Percentiles rank a stretch among this genome's conserved stretches.
Evolutionary conservation across 495 filamentous ascomycete species (phyloP).

Genomic region (Penicillium macrosclerotiorum): DNA sequence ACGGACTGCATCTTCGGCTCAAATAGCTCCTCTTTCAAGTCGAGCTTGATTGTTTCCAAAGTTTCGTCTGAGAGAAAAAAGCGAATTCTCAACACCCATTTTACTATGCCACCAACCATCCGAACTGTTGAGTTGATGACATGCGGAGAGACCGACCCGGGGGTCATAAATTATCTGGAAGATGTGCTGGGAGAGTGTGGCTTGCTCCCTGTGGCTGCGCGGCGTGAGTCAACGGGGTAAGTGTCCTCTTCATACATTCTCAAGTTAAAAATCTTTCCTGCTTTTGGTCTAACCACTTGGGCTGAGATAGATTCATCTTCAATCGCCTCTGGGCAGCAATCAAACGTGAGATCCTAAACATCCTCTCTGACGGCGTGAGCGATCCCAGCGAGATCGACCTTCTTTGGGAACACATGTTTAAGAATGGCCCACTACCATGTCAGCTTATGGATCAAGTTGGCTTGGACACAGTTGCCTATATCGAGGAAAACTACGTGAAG

Average conservation of each 20-base stretch:
- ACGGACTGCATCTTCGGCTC: constrained; percentile 48
- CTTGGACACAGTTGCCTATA: constrained; percentile 34
- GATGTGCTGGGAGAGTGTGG: constrained; percentile 40
- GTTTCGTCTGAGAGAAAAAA: constrained; percentile 10
- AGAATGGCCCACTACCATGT: constrained; percentile 23
- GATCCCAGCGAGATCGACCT: constrained; percentile 48
- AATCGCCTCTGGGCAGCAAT: constrained; percentile 59
- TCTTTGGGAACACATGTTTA: constrained; percentile 34
- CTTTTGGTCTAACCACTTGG: too few relatives aligned
- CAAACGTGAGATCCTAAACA: constrained; percentile 50
- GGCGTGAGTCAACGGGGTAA: constrained; percentile 50
- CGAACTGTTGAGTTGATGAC: constrained; percentile 57
- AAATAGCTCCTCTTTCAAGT: constrained; percentile 35
- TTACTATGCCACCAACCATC: constrained; percentile 50
- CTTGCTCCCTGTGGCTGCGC: constrained; percentile 32
- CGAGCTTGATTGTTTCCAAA: constrained; percentile 25
- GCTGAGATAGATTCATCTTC: constrained; percentile 43
- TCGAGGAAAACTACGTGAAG: constrained; percentile 43
- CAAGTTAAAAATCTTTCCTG: too few relatives aligned
- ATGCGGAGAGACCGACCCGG: constrained; percentile 42
- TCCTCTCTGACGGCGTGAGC: constrained; percentile 50
- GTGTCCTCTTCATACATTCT: constrained; percentile 6
- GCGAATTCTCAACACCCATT: constrained; percentile 49
- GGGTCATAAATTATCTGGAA: constrained; percentile 43
- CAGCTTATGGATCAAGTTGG: constrained; percentile 33